Evolutionary conservation across 1,139 yeast genomes (phyloP).

Genomic region (Saccharomyces hybrid): DNA sequence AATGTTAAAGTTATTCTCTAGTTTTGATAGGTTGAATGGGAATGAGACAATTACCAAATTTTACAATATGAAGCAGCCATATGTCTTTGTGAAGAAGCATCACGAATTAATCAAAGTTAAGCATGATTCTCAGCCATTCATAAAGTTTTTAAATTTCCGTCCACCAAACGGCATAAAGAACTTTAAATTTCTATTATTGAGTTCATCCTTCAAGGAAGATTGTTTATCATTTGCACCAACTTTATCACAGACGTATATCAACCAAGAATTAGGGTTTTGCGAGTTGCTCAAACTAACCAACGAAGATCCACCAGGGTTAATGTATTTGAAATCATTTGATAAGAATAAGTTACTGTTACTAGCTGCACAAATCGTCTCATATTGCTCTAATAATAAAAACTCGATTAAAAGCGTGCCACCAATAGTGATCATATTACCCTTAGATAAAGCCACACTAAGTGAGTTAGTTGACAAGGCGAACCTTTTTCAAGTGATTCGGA

Average conservation of each 20-base stretch:
- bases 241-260: conserved; percentile 28
- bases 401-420: conserved; percentile 25
- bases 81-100: conserved; percentile 26
- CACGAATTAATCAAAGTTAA: conserved; percentile 27
- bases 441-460: conserved; percentile 32
- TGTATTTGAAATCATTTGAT: conserved; percentile 24
- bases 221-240: conserved; percentile 26
- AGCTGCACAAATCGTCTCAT: conserved; percentile 41
- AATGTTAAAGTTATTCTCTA: conserved; percentile 16
- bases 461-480: conserved; percentile 44
- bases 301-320: conserved; percentile 27
- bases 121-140: conserved; percentile 25
- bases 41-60: conserved; percentile 22
- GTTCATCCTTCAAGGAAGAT: conserved; percentile 28
- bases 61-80: conserved; percentile 23
- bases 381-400: conserved; percentile 29
- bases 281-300: conserved; percentile 28
- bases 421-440: conserved; percentile 30
- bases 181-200: conserved; percentile 46
- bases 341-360: conserved; percentile 36
- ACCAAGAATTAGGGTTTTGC: conserved; percentile 32
- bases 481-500: conserved; percentile 43
- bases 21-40: conserved; percentile 24
- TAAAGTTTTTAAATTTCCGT: conserved; percentile 40
- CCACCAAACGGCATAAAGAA: conserved; percentile 46